phyloP scores from a whole-genome alignment of 2,329 filamentous ascomycete species.

The Pyricularia sp. region DNA sequence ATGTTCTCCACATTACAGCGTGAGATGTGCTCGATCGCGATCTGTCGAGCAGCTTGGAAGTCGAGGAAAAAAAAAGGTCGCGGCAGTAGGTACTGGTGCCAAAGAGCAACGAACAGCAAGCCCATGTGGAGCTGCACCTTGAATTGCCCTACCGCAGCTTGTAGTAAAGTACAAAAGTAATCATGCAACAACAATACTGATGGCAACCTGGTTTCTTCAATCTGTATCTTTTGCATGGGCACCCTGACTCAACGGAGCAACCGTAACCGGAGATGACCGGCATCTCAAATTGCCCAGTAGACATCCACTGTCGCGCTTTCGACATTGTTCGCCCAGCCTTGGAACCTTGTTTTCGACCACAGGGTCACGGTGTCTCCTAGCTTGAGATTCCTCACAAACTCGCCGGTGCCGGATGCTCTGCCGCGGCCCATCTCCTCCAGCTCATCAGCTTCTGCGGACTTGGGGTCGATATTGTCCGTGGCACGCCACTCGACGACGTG shows the following conservation, averaged over 20 bases:
- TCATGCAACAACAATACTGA: background rate
- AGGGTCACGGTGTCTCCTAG: constrained; percentile 53
- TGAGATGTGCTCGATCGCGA: background rate
- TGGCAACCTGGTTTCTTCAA: background rate
- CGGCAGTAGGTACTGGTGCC: background rate
- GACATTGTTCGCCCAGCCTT: constrained; percentile 42
- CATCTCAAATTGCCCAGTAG: constrained; percentile 42
- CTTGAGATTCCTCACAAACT: constrained; percentile 44
- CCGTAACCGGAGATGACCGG: background rate
- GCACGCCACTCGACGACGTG: constrained; percentile 46
- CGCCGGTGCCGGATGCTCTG: constrained; percentile 37
- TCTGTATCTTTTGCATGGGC: background rate
- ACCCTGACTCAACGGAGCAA: no score
- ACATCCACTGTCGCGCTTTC: constrained; percentile 42
- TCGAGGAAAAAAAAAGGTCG: no score
- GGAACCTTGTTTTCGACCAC: constrained; percentile 50
- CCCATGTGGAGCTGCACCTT: no score
- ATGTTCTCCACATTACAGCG: background rate
- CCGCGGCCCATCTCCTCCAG: constrained; percentile 39
- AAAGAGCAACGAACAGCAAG: no score
- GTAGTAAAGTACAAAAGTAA: background rate
- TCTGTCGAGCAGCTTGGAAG: background rate
- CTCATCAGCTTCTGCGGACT: constrained; percentile 21
- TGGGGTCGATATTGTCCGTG: constrained; percentile 34
- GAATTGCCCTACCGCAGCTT: background rate